These are phyloP conservation scores for Scenedesmus sp. DNA, from an alignment of 163 green algal genomes.

Conservation along the genomic window DNA sequence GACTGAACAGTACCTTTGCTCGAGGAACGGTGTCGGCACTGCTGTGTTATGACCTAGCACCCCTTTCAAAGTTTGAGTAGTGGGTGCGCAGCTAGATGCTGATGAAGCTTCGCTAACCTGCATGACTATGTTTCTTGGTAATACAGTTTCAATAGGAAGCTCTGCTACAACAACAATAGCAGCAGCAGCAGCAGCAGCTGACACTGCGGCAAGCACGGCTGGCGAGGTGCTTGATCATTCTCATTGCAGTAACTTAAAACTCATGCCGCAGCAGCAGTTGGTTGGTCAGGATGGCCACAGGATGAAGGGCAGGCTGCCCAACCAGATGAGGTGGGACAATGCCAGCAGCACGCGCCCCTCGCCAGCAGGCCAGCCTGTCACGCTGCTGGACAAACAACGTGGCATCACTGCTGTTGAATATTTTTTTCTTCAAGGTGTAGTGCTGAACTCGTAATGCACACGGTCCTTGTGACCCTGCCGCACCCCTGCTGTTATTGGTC, in stretches of 20 bases:
- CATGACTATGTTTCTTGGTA: neutral
- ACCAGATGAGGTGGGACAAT: constrained; percentile 43
- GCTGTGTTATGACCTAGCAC: constrained; percentile 13
- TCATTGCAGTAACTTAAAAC: neutral
- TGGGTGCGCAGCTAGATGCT: neutral
- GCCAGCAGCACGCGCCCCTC: neutral
- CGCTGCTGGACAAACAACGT: too few species aligned
- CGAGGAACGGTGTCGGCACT: neutral
- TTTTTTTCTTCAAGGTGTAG: too few species aligned
- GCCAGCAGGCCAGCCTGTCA: neutral
- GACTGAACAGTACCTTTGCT: neutral
- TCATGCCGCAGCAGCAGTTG: constrained; percentile 23
- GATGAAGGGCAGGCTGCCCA: constrained; percentile 44
- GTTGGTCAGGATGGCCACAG: constrained; percentile 39
- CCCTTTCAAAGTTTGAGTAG: neutral
- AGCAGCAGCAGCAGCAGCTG: neutral
- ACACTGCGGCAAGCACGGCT: neutral
- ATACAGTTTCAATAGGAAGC: neutral
- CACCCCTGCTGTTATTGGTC: neutral
- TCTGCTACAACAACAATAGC: neutral
- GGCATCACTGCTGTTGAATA: neutral
- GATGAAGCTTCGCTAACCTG: neutral
- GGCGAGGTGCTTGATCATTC: neutral
- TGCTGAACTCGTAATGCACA: neutral
- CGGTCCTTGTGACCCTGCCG: too few species aligned